Evolutionary conservation across 345 rosid species (phyloP).

Genomic region (Jatropha curcas): DNA sequence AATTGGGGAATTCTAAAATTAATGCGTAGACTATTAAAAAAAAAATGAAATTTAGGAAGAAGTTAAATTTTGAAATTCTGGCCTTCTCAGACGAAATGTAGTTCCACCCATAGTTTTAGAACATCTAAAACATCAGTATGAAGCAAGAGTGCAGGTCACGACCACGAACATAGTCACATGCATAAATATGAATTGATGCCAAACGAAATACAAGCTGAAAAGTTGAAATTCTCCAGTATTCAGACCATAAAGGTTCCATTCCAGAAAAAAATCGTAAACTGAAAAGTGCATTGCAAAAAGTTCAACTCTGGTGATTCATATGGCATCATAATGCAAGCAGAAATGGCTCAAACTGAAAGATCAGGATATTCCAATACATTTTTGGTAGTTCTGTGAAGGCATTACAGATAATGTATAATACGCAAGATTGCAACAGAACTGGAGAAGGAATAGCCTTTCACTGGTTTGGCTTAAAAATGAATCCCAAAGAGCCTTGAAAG

Average conservation of each 20-base stretch:
- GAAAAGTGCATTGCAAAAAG: not conserved
- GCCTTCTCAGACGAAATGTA: no score
- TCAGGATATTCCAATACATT: not conserved
- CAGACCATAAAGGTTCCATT: not conserved
- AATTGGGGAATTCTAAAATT: no score
- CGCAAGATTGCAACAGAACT: not conserved
- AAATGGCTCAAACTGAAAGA: no score
- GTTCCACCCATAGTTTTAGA: no score
- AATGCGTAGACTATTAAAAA: no score
- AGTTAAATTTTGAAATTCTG: no score
- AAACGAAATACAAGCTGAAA: not conserved
- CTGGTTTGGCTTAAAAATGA: not conserved
- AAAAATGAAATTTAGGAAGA: no score
- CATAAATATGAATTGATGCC: not conserved
- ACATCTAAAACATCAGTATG: no score
- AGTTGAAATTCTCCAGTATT: not conserved
- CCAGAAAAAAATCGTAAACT: not conserved
- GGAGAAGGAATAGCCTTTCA: not conserved
- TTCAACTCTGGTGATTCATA: not conserved
- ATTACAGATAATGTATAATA: no score
- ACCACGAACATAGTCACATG: not conserved
- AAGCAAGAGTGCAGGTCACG: not conserved
- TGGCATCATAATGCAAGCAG: not conserved
- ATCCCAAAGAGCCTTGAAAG: not conserved
- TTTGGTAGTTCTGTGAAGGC: no score